Evolutionary conservation across 495 filamentous ascomycete species (phyloP), one percentile per base, ranked within the genome.

Genomic region (Trichoderma gamsii): DNA sequence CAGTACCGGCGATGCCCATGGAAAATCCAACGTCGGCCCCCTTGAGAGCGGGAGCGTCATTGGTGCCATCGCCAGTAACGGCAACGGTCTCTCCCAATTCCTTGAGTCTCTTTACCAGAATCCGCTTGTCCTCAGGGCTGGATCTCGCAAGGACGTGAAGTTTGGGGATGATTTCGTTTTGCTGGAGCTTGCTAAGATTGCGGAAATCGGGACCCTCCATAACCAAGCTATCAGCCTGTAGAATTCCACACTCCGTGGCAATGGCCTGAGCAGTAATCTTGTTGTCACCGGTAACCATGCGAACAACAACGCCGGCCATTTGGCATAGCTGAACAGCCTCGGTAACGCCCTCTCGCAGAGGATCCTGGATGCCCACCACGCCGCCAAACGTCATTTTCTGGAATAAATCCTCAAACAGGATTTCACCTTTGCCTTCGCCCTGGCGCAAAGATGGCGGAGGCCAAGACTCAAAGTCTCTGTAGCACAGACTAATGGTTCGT

Each of bases 251-350:
- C 61, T 94, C 90, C 11, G 78, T 81, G 12, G 92, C 92, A 71
- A 96, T 96, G 13, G 92, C 91, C 67, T 86, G 85, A 35, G 92
- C 92, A 16, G 92, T 96, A 43, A 88, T 79, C 68, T 90, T 80
- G 73, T 96, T 96, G 78, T 96, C 92, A 38, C 92, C 89, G 11
- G 92, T 96, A 64, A 96, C 92, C 92, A 96, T 96, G 71, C 92
- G 90, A 66, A 95, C 90, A 66, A 90, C 79, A 12, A 96, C 91
- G 69, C 92, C 92, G 13, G 92, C 92, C 41, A 81, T 82, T 70
- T 91, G 87, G 72, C 91, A 94, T 70, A 84, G 83, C 66, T 79
- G 79, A 51, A 96, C 92, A 41, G 92, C 92, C 46, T 89, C 83
- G 15, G 85, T 82, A 25, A 96, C 92, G 70, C 92, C 92, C 3